Base-by-base conservation (phyloP, 257 asterid genomes). In the Primulina huaijiensis region DNA sequence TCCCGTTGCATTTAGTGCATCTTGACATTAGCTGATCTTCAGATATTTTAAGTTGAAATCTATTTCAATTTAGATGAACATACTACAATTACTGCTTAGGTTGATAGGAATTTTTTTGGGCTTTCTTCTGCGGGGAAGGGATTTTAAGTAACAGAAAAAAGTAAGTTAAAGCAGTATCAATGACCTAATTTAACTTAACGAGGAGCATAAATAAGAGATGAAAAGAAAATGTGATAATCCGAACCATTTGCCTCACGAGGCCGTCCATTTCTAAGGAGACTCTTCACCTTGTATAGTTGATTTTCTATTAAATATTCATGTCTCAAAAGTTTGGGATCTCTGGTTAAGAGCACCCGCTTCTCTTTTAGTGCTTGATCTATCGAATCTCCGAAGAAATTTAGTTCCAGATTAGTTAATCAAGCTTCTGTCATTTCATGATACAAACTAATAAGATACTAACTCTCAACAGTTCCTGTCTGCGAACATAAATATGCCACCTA, bases 1-100 rank as follows among this genome's bases (percentile, higher is more conserved):
- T 81, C 70, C 96, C 97, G 7, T 90, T 93, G 83, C 99, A 90
- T 82, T 90, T 90, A 23, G 95, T 87, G 75, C 96, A 90, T 81
- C 99, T 84, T 19, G 97, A 87, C 97, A 93, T 89, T 43, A 93
- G 77, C 69, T 84, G 94, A 67, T 86, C 85, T 84, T 93, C 97
- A 16, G 85, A 83, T 40, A 90, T 85, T 69, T 82, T 76, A 74
- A 89, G 84, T 68, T 90, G 80, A 77, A 93, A 23, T 23, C 25
- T 1, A 23, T 23, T 23, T 23, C 25, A 23, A 23, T 23, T 23
- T 23, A 23, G 25, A 23, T 23, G 25, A 23, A 23, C 25, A 23
- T 23, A 23, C 25, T 0, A 23, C 25, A 23, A 23, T 23, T 23
- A 23, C 25, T 1, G 25, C 23, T 21, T 21, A 21, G 23, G 0